Percentiles rank a stretch among this genome's conserved stretches.
Conservation (phyloP, 148 eudicot genomes). For the Rhododendron simsii region DNA sequence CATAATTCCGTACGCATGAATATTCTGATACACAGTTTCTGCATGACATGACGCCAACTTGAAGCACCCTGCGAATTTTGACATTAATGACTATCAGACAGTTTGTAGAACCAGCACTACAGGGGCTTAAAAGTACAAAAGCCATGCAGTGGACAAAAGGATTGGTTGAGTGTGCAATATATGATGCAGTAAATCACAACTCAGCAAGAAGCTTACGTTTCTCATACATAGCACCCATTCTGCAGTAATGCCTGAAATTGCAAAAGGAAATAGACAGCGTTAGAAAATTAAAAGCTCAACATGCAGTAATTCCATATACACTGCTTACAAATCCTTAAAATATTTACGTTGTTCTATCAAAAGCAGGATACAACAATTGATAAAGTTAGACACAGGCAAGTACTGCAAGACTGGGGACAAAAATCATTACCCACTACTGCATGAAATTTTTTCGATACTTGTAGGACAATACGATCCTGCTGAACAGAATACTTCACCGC, state of each 20-base stretch:
- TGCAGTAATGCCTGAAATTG: slow-evolving; percentile 74
- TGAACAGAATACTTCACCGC: slow-evolving; percentile 66
- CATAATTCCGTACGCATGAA: slow-evolving; percentile 78
- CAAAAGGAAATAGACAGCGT: slow-evolving; percentile 2
- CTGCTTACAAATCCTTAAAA: neutral
- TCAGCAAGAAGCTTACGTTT: slow-evolving; percentile 45
- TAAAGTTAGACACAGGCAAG: neutral
- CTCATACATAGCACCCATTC: slow-evolving; percentile 65
- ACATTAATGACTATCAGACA: slow-evolving; percentile 7
- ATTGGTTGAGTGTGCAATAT: neutral
- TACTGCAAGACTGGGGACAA: neutral
- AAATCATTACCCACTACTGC: slow-evolving; percentile 65
- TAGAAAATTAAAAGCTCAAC: neutral
- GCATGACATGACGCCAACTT: slow-evolving; percentile 66
- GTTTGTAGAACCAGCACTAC: neutral
- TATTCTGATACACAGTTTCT: slow-evolving; percentile 57
- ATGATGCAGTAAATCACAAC: neutral
- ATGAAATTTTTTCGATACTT: slow-evolving; percentile 38
- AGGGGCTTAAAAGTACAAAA: neutral
- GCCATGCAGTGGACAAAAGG: neutral
- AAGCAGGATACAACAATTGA: neutral
- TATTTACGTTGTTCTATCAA: neutral
- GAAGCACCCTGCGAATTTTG: slow-evolving; percentile 62
- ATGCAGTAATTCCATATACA: neutral
- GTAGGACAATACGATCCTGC: slow-evolving; percentile 88